These are phyloP conservation scores for Pouteria glomerata DNA, from an alignment of 148 eudicot species.

Conservation along the genomic window DNA sequence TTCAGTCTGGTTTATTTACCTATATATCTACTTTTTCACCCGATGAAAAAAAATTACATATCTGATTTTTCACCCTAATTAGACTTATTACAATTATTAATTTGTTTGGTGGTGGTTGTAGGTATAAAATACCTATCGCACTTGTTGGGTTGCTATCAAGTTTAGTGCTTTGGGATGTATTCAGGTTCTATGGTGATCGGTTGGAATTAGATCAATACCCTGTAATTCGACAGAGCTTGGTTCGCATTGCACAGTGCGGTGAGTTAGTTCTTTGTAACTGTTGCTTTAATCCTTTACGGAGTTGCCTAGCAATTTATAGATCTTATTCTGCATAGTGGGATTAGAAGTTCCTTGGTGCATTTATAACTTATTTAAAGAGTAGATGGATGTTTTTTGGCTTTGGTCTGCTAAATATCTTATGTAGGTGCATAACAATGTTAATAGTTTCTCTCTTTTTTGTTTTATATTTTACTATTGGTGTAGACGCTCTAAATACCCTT, in stretches of 20 bases:
- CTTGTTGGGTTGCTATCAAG: slow-evolving; percentile 72
- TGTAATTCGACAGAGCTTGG: slow-evolving; percentile 35
- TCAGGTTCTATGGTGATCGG: slow-evolving; percentile 48
- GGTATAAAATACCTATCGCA: slow-evolving; percentile 87
- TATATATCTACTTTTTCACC: neutral
- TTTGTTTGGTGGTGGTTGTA: slow-evolving; percentile 21
- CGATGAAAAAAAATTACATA: too few relatives aligned
- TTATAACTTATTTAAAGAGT: neutral
- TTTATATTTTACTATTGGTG: neutral
- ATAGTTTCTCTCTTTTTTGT: neutral
- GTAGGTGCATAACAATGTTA: neutral
- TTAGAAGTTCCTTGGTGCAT: neutral
- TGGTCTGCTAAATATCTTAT: neutral
- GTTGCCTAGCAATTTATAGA: neutral
- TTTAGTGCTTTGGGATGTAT: slow-evolving; percentile 75
- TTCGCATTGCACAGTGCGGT: slow-evolving; percentile 68
- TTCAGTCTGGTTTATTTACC: neutral
- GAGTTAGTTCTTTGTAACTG: slow-evolving; percentile 27
- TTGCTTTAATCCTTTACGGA: neutral
- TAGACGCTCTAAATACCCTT: neutral
- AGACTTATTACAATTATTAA: neutral
- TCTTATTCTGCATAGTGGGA: neutral
- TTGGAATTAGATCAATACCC: slow-evolving; percentile 61
- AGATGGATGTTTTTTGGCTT: neutral
- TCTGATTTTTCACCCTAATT: too few relatives aligned